These are phyloP conservation scores for Cutaneotrichosporon dermatis DNA, from an alignment of 1,284 basidiomycete species.

Conservation along the genomic window DNA sequence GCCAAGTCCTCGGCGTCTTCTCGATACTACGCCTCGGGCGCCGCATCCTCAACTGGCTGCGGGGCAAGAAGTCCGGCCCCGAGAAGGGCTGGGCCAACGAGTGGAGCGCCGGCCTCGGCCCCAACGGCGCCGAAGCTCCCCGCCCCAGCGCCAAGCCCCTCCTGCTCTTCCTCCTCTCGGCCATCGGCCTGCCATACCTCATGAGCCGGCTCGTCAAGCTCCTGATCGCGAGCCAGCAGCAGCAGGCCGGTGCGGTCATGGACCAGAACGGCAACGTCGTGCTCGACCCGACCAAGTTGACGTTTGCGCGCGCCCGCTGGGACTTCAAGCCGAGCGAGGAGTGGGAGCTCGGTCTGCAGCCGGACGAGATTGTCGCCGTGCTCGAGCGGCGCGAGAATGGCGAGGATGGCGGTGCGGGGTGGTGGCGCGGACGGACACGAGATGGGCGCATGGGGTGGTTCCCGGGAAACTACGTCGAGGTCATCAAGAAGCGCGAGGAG, in stretches of 20 bases:
- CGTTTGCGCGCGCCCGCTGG: constrained; percentile 83
- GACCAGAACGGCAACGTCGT: constrained; percentile 26
- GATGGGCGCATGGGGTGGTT: constrained; percentile 97
- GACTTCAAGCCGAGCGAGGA: constrained; percentile 70
- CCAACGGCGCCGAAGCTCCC: constrained; percentile 43
- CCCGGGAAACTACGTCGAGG: constrained; percentile 71
- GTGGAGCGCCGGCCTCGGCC: constrained; percentile 31
- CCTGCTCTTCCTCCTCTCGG: constrained; percentile 89
- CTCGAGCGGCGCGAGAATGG: constrained; percentile 76
- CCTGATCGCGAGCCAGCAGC: constrained; percentile 62
- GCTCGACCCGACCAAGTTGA: constrained; percentile 59
- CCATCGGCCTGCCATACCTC: constrained; percentile 87
- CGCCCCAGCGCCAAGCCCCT: constrained; percentile 83
- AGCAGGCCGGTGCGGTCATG: constrained; percentile 21
- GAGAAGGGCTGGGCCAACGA: constrained; percentile 48
- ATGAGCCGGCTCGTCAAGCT: constrained; percentile 86
- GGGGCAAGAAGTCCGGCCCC: constrained; percentile 54
- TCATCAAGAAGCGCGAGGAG: constrained; percentile 22
- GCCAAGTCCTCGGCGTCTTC: constrained; percentile 88
- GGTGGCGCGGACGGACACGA: constrained; percentile 93
- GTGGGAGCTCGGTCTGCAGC: constrained; percentile 74
- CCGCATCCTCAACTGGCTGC: constrained; percentile 47
- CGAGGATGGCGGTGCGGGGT: constrained; percentile 75
- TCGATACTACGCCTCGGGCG: constrained; percentile 71
- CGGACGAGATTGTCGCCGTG: constrained; percentile 93